Percentiles rank a stretch among this genome's conserved stretches.
Evolutionary conservation across 2,329 filamentous ascomycete genomes (phyloP).

Genomic region (Gyromitra esculenta): DNA sequence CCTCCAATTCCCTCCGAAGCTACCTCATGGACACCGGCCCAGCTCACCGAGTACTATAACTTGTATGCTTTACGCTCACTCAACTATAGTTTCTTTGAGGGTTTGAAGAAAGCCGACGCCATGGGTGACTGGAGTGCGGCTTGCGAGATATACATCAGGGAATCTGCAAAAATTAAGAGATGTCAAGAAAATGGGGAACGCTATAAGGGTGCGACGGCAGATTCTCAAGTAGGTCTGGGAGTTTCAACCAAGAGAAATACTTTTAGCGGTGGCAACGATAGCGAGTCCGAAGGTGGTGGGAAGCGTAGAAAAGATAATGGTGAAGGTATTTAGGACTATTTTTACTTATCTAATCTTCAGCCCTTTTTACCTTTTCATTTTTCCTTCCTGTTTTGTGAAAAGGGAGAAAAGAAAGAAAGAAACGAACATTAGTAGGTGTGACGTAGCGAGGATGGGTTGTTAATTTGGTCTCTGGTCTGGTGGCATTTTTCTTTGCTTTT

Average conservation of each 20-base stretch:
- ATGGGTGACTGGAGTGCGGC: slow-evolving; percentile 51
- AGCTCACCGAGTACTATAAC: slow-evolving; percentile 54
- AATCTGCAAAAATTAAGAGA: slow-evolving; percentile 43
- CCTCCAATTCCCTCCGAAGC: slow-evolving; percentile 52
- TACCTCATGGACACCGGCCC: slow-evolving; percentile 47
- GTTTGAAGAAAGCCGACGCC: slow-evolving; percentile 45
- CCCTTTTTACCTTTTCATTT: slow-evolving; percentile 5
- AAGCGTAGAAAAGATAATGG: slow-evolving; percentile 49
- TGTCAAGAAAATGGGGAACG: slow-evolving; percentile 51
- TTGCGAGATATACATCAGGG: slow-evolving; percentile 47
- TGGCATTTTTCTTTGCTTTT: slow-evolving; percentile 32
- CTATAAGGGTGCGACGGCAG: slow-evolving; percentile 46
- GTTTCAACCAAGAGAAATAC: slow-evolving; percentile 42
- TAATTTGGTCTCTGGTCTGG: slow-evolving; percentile 2
- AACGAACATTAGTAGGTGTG: background rate
- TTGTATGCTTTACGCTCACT: slow-evolving; percentile 51
- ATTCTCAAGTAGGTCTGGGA: slow-evolving; percentile 23
- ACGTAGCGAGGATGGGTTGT: slow-evolving; percentile 2
- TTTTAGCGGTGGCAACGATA: slow-evolving; percentile 20
- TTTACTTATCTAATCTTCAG: slow-evolving; percentile 35
- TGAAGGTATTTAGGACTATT: slow-evolving; percentile 54
- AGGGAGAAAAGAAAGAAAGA: background rate
- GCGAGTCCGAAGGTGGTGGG: slow-evolving; percentile 45
- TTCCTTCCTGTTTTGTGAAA: slow-evolving; percentile 9
- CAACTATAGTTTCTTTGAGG: slow-evolving; percentile 50